These are phyloP conservation scores for Ustilago trichophora DNA, from an alignment of 1,284 basidiomycete genomes.

Conservation along the genomic window DNA sequence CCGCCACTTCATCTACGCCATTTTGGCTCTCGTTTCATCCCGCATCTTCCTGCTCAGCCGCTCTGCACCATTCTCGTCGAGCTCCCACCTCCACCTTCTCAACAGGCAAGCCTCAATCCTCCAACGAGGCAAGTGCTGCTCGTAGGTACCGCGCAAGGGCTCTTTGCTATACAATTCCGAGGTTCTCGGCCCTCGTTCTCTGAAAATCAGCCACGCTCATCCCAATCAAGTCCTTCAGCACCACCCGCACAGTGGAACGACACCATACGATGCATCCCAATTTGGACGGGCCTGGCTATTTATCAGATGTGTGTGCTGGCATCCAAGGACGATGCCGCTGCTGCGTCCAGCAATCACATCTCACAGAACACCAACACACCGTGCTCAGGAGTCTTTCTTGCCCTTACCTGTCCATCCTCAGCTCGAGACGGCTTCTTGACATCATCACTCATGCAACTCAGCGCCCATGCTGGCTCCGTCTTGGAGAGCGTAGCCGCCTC, in stretches of 20 bases:
- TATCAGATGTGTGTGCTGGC: slow-evolving; percentile 51
- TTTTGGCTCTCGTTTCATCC: slow-evolving; percentile 52
- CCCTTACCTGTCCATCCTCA: slow-evolving; percentile 36
- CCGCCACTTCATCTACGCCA: slow-evolving; percentile 43
- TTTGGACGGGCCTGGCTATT: slow-evolving; percentile 49
- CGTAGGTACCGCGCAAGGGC: slow-evolving; percentile 43
- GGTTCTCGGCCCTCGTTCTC: background rate
- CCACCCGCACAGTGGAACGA: slow-evolving; percentile 35
- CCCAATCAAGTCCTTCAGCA: background rate
- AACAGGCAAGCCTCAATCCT: background rate
- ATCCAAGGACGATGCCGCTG: slow-evolving; percentile 3
- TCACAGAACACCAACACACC: background rate
- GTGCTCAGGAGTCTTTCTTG: slow-evolving; percentile 43
- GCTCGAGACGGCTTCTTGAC: slow-evolving; percentile 15
- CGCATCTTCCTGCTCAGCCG: slow-evolving; percentile 50
- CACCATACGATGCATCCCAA: slow-evolving; percentile 37
- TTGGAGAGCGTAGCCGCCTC: slow-evolving; percentile 36
- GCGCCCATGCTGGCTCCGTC: slow-evolving; percentile 39
- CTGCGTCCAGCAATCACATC: background rate
- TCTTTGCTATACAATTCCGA: slow-evolving; percentile 37
- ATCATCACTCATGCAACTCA: slow-evolving; percentile 35
- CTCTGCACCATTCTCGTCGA: slow-evolving; percentile 45
- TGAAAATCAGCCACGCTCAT: background rate
- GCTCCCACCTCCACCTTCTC: slow-evolving; percentile 7
- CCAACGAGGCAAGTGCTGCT: slow-evolving; percentile 19